Evolutionary conservation across 768 basidiomycete species (phyloP), one percentile per base, ranked within the genome.

Genomic region (Hygrophoropsis aurantiaca): DNA sequence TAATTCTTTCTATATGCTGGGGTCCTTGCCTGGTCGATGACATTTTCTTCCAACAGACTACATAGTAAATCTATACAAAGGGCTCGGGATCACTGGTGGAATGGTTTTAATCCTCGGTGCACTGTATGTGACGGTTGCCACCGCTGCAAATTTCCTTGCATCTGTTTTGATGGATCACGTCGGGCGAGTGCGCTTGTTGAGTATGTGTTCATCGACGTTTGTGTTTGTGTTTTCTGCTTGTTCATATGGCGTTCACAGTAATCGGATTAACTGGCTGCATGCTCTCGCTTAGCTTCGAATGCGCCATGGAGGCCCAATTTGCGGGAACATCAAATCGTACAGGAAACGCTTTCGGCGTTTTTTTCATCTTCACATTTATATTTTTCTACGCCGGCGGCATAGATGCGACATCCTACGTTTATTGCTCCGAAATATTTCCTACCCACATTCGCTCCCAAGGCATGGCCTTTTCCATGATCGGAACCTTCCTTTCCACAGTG

Each of bases 301-400:
- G 21, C 6, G 15, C 20, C 2, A 42, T 27, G 41, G 41, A 27
- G 24, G 41, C 42, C 42, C 11, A 27, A 27, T 32, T 27, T 20
- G 15, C 19, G 16, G 41, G 26, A 19, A 42, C 16, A 13, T 4
- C 21, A 8, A 13, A 42, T 20, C 42, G 18, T n/a, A 21, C 21
- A 30, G 27, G 27, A 6, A 30, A 30, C 27, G 43, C 15, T 18
- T n/a, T 26, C 19, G 42, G 48, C 13, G 20, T 44, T 23, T 26
- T 27, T n/a, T 49, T 44, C 16, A 25, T 39, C 30, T 45, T 50
- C 27, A 10, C 7, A 5, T 40, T 45, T 27, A 39, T 44, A 2
- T 49, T 35, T 36, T 38, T 44, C 16, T 38, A 50, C 21, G 36
- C 48, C 13, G 23, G 44, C 27, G 20, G 38, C 24, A 50, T 34